Percentiles rank a stretch among this genome's conserved stretches.
These are phyloP conservation scores for Cladorrhinum sp. DNA, from an alignment of 2,329 filamentous ascomycete species.

Conservation along the genomic window DNA sequence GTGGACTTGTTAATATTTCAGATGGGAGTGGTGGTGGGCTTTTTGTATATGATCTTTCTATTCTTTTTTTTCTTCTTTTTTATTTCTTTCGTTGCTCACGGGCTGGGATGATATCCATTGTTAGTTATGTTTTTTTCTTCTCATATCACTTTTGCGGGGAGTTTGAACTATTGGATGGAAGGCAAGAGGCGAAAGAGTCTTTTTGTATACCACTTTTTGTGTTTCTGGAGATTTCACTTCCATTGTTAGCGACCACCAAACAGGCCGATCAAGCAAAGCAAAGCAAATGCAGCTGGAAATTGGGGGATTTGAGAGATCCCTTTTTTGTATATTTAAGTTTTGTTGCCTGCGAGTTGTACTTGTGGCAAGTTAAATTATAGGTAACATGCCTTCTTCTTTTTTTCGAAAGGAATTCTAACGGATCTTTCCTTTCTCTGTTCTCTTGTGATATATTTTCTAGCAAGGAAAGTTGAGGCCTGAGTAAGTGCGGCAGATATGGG, in stretches of 20 bases:
- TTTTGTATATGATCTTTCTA: neutral
- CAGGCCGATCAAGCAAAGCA: neutral
- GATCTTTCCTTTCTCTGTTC: too few relatives aligned
- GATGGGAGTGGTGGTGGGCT: neutral
- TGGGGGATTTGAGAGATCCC: neutral
- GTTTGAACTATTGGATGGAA: neutral
- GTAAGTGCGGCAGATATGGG: too few relatives aligned
- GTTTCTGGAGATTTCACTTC: neutral
- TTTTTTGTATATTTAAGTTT: neutral
- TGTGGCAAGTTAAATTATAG: too few relatives aligned
- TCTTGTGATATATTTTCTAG: too few relatives aligned
- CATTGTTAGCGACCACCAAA: neutral
- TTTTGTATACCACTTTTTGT: neutral
- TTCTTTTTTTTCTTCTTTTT: too few relatives aligned
- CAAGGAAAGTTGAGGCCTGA: too few relatives aligned
- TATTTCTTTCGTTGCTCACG: neutral
- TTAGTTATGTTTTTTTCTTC: neutral
- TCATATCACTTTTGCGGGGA: neutral
- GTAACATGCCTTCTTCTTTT: too few relatives aligned
- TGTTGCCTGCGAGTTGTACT: too few relatives aligned
- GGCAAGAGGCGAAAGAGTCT: too few relatives aligned
- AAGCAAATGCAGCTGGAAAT: neutral
- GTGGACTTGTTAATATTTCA: neutral
- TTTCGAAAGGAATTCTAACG: too few relatives aligned
- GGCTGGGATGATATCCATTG: neutral